phyloP scores from a whole-genome alignment of 331 rosid genomes.

The Ulmus americana region DNA sequence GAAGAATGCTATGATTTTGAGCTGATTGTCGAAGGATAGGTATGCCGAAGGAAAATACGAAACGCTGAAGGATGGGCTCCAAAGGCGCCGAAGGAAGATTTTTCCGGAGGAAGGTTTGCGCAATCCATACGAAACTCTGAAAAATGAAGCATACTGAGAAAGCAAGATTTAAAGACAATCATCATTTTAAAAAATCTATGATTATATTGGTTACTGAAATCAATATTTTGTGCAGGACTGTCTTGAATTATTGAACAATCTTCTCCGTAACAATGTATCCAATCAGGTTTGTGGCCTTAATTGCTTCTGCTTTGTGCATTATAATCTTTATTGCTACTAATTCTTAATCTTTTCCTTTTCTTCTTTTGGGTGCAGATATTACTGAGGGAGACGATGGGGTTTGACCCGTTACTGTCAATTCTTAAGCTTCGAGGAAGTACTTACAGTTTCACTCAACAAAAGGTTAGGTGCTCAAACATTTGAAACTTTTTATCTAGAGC shows the following conservation, averaged over 20 bases:
- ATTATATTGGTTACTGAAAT: slow-evolving; percentile 27
- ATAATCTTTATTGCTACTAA: slow-evolving; percentile 23
- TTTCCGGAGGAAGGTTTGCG: too few species aligned
- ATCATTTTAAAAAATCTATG: slow-evolving; percentile 16
- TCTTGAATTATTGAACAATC: slow-evolving; percentile 78
- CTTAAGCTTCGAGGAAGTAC: slow-evolving; percentile 68
- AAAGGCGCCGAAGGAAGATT: too few species aligned
- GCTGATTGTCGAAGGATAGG: too few species aligned
- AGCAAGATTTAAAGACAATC: neutral
- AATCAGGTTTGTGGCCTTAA: slow-evolving; percentile 65
- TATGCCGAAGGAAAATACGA: too few species aligned
- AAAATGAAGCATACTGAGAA: too few species aligned
- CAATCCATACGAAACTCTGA: too few species aligned
- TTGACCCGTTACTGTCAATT: slow-evolving; percentile 72
- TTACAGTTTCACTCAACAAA: slow-evolving; percentile 80
- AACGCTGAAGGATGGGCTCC: too few species aligned
- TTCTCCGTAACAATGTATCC: slow-evolving; percentile 63
- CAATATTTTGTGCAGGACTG: slow-evolving; percentile 59
- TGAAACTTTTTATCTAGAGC: slow-evolving; percentile 16
- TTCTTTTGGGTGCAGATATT: slow-evolving; percentile 51
- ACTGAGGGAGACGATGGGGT: slow-evolving; percentile 77
- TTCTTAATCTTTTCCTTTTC: neutral
- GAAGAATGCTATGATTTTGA: too few species aligned
- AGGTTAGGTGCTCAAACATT: slow-evolving; percentile 59
- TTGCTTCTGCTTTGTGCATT: slow-evolving; percentile 11